phyloP scores from a whole-genome alignment of 495 filamentous ascomycete genomes.

The Penicillium paxilli region DNA sequence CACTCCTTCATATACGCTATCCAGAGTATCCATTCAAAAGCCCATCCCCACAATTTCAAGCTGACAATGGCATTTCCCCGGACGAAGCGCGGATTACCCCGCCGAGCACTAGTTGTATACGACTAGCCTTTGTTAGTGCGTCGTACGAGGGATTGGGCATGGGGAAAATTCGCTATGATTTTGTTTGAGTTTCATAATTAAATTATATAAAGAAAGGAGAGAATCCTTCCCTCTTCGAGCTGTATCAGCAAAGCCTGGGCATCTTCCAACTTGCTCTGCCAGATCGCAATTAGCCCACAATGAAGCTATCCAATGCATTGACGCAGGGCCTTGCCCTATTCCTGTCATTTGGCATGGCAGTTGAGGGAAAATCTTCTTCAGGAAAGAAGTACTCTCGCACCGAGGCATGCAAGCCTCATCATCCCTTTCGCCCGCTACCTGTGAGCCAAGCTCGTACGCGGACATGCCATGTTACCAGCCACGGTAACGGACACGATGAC shows the following conservation, averaged over 20 bases:
- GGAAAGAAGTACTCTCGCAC: conserved; percentile 20
- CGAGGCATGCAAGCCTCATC: conserved; percentile 30
- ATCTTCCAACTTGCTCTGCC: not conserved
- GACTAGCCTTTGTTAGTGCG: conserved; percentile 5
- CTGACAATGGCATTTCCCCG: conserved; percentile 20
- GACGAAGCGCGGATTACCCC: conserved; percentile 20
- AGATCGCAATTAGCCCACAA: conserved; percentile 7
- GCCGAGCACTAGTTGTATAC: conserved; percentile 10
- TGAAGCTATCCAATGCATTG: conserved; percentile 33
- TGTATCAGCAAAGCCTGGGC: too few relatives aligned
- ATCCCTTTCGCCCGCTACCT: conserved; percentile 38
- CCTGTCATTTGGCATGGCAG: conserved; percentile 19
- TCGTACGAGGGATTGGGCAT: not conserved
- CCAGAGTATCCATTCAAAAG: not conserved
- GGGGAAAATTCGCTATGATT: not conserved
- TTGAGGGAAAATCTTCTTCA: conserved; percentile 12
- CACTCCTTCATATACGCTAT: not conserved
- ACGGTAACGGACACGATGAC: conserved; percentile 56
- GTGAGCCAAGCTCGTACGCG: conserved; percentile 25
- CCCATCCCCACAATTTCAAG: conserved; percentile 21
- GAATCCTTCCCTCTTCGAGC: too few relatives aligned
- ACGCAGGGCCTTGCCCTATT: conserved; percentile 26
- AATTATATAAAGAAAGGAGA: not conserved
- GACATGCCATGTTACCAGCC: conserved; percentile 34
- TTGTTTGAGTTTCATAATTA: not conserved